phyloP scores from a whole-genome alignment of 176 grass and related monocot genomes.

The Triticum dicoccoides region DNA sequence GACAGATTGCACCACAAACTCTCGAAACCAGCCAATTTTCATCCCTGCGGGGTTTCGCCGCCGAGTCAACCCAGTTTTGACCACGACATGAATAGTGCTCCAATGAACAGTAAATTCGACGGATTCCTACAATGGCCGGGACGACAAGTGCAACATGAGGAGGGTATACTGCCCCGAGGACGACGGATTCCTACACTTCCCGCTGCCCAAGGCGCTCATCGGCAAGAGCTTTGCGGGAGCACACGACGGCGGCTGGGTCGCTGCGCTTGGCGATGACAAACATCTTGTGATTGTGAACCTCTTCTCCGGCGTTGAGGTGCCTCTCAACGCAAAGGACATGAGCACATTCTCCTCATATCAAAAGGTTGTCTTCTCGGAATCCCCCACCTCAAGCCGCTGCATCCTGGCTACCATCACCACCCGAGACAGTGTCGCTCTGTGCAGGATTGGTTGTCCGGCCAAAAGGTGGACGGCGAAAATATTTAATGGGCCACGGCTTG shows the following conservation, averaged over 20 bases:
- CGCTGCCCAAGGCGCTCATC: too few species aligned
- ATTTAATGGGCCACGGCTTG: neutral
- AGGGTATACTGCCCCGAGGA: neutral
- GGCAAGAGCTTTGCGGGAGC: neutral
- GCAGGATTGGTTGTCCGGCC: neutral
- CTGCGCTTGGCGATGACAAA: neutral
- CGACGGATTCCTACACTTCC: too few species aligned
- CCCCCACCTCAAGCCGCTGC: neutral
- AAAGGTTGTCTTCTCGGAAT: neutral
- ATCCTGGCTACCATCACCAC: neutral
- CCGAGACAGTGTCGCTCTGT: neutral
- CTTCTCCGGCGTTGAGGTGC: neutral
- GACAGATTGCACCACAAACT: too few species aligned
- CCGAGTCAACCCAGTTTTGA: too few species aligned
- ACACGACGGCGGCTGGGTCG: neutral
- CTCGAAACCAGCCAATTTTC: too few species aligned
- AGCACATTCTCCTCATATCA: too few species aligned
- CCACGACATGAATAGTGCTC: too few species aligned
- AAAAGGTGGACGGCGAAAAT: neutral
- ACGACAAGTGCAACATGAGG: neutral
- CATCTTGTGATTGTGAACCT: neutral
- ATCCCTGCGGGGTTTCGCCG: too few species aligned
- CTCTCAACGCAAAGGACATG: neutral
- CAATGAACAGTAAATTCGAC: too few species aligned
- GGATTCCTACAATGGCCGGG: accelerated